Base-by-base conservation (phyloP, 1,284 basidiomycete species). In the Hypsizygus ulmarius region DNA sequence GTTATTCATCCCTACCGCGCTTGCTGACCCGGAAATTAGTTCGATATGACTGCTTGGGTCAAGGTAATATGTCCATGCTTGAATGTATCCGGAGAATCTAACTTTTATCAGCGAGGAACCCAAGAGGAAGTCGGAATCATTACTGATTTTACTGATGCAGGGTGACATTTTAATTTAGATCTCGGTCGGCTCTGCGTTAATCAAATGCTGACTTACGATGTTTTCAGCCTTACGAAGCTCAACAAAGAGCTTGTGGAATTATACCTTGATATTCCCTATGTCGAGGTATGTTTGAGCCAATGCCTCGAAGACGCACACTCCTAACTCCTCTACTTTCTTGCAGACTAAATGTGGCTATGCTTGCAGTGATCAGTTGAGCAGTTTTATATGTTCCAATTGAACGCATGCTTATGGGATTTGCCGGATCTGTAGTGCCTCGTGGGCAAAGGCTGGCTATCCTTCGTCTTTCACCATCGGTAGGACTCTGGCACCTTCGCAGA, bases 41-140 rank as follows among this genome's bases (percentile, higher is more conserved):
- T 91, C 67, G 93, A 95, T 66, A 95, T 96, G 90, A 93, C 91
- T 36, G 96, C 95, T 49, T 99, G 92, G 86, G 91, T 99, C 59
- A 96, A 96, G 68, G 74, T 76, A 55, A 57, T 46, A 45, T 42
- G 18, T 51, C 37, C 28, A 36, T 37, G 37, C 38, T 27, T 51
- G 37, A 19, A 5, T 18, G 11, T 34, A n/a, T 34, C 47, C 37
- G 30, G 47, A 43, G 33, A 47, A 44, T 37, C 55, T 59, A 49
- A 60, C n/a, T 45, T 49, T 50, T 47, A 48, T 27, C 54, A 77
- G 80, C 68, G 72, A 54, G 95, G 93, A 37, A 92, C 91, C 15
- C 70, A 74, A 52, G 93, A 96, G 70, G 82, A 86, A 69, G 86
- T 97, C 53, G 96, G 95, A 21, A 79, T 99, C 50, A 92, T 98